phyloP scores from a whole-genome alignment of 1,284 basidiomycete species.

The Apiotrichum laibachii region DNA sequence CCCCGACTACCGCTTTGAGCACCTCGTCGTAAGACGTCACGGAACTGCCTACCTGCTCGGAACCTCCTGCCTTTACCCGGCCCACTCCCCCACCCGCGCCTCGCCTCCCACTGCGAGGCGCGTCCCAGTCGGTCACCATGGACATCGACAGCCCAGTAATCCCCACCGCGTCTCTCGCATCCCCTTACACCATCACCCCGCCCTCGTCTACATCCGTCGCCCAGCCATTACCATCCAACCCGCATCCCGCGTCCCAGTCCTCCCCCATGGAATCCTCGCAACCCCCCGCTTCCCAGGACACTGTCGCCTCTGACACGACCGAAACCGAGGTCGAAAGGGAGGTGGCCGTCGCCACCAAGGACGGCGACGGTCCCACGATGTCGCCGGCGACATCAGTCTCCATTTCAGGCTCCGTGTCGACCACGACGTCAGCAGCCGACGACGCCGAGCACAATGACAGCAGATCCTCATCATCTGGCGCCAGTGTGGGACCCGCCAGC shows the following conservation, averaged over 20 bases:
- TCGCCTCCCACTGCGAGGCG: not conserved
- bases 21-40: no score
- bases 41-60: not conserved
- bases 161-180: constrained; percentile 16
- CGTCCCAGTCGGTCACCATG: constrained; percentile 8
- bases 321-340: no score
- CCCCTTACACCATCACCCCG: not conserved
- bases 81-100: not conserved
- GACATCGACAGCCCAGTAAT: constrained; percentile 18
- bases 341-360: not conserved
- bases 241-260: no score
- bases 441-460: constrained; percentile 10
- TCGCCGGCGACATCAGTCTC: not conserved
- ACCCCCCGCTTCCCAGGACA: no score
- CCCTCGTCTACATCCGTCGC: no score
- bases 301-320: no score
- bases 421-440: not conserved
- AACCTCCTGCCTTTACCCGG: not conserved
- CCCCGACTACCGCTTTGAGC: no score
- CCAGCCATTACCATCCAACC: no score
- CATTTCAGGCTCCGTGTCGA: not conserved
- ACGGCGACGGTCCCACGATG: not conserved
- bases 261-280: no score
- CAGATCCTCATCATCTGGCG: constrained; percentile 9
- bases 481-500: constrained; percentile 7